These are phyloP conservation scores for Eucommia ulmoides DNA, from an alignment of 257 asterid species.

Conservation along the genomic window DNA sequence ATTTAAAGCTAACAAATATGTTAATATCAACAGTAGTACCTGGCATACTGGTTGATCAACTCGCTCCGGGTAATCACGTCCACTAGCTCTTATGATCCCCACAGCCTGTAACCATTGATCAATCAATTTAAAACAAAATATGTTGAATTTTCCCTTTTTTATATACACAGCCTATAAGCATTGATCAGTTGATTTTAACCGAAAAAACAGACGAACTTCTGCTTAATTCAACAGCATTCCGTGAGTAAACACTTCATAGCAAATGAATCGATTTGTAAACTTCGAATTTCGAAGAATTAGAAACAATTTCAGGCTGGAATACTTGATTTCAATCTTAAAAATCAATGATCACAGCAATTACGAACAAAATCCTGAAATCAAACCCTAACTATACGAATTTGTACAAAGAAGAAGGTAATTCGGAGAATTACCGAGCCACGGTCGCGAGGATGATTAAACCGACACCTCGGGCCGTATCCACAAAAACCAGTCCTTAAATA, in stretches of 20 bases:
- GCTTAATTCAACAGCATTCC: background rate
- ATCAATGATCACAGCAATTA: constrained; percentile 24
- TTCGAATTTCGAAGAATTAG: background rate
- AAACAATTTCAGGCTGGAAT: no score
- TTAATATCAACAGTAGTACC: constrained; percentile 20
- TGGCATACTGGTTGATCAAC: constrained; percentile 71
- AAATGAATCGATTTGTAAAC: constrained; percentile 7
- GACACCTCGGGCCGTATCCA: constrained; percentile 83
- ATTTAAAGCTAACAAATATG: background rate
- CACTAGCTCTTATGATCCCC: constrained; percentile 54
- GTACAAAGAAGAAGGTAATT: background rate
- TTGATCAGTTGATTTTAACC: no score
- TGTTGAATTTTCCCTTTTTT: constrained; percentile 10
- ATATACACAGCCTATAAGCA: no score
- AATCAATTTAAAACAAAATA: constrained; percentile 16
- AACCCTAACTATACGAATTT: background rate
- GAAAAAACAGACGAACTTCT: background rate
- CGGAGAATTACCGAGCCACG: constrained; percentile 34
- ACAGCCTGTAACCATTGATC: constrained; percentile 32
- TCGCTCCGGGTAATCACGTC: constrained; percentile 74
- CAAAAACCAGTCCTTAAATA: constrained; percentile 87
- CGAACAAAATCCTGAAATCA: constrained; percentile 5
- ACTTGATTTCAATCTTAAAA: no score
- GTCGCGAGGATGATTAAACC: constrained; percentile 93
- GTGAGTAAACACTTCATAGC: background rate